These are phyloP conservation scores for Galerina sulciceps DNA, from an alignment of 768 basidiomycete genomes.

Conservation along the genomic window DNA sequence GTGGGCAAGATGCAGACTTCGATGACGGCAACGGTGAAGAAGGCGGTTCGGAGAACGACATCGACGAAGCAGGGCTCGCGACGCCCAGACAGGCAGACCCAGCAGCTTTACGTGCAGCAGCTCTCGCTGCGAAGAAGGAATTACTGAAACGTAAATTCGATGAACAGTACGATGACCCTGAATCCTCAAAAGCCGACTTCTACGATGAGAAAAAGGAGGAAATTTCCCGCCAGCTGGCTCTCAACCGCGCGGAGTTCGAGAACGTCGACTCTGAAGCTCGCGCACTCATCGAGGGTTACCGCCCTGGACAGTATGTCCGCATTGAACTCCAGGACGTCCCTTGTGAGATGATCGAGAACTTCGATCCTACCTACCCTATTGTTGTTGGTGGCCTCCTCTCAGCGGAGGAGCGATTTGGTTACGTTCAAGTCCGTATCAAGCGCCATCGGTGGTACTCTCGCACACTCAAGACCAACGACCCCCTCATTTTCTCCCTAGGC, in stretches of 20 bases:
- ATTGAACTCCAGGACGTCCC: slow-evolving; percentile 87
- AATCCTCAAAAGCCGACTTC: slow-evolving; percentile 79
- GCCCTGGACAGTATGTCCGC: slow-evolving; percentile 91
- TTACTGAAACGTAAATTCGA: slow-evolving; percentile 94
- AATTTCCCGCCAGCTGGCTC: slow-evolving; percentile 79
- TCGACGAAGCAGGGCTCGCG: slow-evolving; percentile 31
- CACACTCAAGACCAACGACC: slow-evolving; percentile 96
- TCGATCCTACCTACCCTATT: slow-evolving; percentile 90
- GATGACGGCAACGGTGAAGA: slow-evolving; percentile 38
- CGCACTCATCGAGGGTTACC: slow-evolving; percentile 85
- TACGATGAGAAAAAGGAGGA: slow-evolving; percentile 93
- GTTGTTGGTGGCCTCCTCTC: slow-evolving; percentile 90
- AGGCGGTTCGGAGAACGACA: slow-evolving; percentile 28
- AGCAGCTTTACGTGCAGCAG: slow-evolving; percentile 46
- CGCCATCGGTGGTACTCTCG: slow-evolving; percentile 92
- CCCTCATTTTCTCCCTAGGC: slow-evolving; percentile 94
- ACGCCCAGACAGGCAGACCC: slow-evolving; percentile 21
- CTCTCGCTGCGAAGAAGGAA: slow-evolving; percentile 87
- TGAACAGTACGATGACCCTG: slow-evolving; percentile 93
- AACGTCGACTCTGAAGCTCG: slow-evolving; percentile 78
- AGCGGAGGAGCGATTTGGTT: slow-evolving; percentile 91
- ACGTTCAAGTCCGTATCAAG: slow-evolving; percentile 94
- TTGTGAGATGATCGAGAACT: slow-evolving; percentile 90
- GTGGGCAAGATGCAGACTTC: slow-evolving; percentile 42
- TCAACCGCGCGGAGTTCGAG: slow-evolving; percentile 87